Conservation (phyloP, 768 basidiomycete species). For the Inosperma sp. region DNA sequence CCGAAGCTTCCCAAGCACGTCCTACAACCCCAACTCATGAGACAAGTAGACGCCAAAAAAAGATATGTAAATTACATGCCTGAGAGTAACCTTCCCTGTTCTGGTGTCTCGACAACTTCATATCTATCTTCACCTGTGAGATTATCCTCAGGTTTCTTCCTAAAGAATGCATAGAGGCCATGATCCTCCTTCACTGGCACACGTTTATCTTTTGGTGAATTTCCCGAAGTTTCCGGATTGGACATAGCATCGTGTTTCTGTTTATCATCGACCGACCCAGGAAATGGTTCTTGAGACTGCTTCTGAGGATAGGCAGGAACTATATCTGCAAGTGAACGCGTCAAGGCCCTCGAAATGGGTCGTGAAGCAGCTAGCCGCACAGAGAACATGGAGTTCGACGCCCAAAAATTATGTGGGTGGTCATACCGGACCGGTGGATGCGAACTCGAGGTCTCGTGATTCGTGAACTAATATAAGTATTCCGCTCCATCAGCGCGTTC, state of each 20-base stretch:
- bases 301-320: neutral
- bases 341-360: slow-evolving; percentile 2
- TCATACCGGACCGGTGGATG: neutral
- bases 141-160: slow-evolving; percentile 45
- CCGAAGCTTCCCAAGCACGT: slow-evolving; percentile 80
- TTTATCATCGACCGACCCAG: neutral
- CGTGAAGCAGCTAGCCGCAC: slow-evolving; percentile 5
- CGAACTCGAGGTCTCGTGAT: neutral
- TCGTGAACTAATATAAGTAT: no score
- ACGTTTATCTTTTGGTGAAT: neutral
- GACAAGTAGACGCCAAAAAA: neutral
- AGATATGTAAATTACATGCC: slow-evolving; percentile 20
- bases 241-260: neutral
- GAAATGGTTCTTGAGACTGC: neutral
- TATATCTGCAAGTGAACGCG: slow-evolving; percentile 9
- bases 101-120: slow-evolving; percentile 42
- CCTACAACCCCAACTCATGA: slow-evolving; percentile 43
- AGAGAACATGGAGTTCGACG: slow-evolving; percentile 7
- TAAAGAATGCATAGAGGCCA: slow-evolving; percentile 76
- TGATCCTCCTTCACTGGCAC: slow-evolving; percentile 52
- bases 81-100: slow-evolving; percentile 25
- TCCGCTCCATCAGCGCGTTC: no score
- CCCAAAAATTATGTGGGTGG: neutral
- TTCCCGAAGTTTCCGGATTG: neutral
- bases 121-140: slow-evolving; percentile 45